These are phyloP conservation scores for Penicillium sp. DNA, from an alignment of 2,329 filamentous ascomycete genomes.

Conservation along the genomic window DNA sequence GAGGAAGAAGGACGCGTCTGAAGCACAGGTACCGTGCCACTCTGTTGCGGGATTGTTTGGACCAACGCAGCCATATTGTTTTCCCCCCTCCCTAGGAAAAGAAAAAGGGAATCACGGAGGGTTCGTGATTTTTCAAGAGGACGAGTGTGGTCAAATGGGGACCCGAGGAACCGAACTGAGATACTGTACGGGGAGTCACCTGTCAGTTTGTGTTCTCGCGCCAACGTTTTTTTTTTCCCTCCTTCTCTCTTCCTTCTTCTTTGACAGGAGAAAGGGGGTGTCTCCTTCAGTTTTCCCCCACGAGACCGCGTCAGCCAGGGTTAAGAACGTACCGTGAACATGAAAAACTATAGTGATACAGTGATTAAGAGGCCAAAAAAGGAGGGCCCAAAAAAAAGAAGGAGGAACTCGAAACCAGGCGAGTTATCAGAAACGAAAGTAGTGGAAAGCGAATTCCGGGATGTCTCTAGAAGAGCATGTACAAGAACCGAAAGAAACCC, in stretches of 20 bases:
- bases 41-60: conserved; percentile 77
- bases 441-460: conserved; percentile 29
- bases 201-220: conserved; percentile 24
- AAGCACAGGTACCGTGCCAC: conserved; percentile 72
- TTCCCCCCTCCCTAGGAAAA: conserved; percentile 19
- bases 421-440: conserved; percentile 22
- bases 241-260: background rate
- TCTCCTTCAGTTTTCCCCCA: background rate
- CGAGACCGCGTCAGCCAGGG: conserved; percentile 25
- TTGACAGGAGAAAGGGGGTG: too few species aligned
- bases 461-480: conserved; percentile 35
- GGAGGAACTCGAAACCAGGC: conserved; percentile 25
- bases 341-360: conserved; percentile 35
- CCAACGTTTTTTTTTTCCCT: conserved; percentile 12
- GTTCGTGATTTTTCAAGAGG: conserved; percentile 16
- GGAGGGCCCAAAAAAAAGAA: background rate
- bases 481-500: conserved; percentile 27
- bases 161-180: conserved; percentile 18
- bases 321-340: conserved; percentile 29
- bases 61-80: conserved; percentile 80
- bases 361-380: conserved; percentile 21
- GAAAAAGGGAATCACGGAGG: conserved; percentile 17
- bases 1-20: conserved; percentile 70
- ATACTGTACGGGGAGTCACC: conserved; percentile 19
- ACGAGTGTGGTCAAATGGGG: conserved; percentile 18